These are phyloP conservation scores for Paramecium octaurelia DNA, from an alignment of 73 alveolate species.

Conservation along the genomic window DNA sequence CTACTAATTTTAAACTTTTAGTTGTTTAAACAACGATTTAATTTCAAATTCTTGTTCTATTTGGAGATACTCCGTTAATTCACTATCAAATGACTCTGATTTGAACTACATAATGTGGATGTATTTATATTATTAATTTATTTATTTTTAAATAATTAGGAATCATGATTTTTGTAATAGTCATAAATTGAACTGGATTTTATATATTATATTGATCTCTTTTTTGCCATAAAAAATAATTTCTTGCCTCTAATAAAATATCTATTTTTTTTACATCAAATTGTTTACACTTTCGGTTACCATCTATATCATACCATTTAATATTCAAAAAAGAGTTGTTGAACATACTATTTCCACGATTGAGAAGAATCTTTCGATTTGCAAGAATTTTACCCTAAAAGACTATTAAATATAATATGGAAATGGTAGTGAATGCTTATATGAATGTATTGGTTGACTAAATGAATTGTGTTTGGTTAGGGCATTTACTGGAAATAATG, in stretches of 20 bases:
- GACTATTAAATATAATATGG: not conserved
- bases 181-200: not conserved
- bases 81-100: not conserved
- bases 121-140: not conserved
- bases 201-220: not conserved
- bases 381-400: not conserved
- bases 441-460: not conserved
- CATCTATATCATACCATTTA: not conserved
- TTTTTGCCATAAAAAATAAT: not conserved
- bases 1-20: not conserved
- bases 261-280: not conserved
- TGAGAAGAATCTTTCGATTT: not conserved
- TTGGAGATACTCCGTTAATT: not conserved
- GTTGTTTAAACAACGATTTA: slow-evolving; percentile 1
- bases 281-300: not conserved
- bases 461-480: not conserved
- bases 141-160: not conserved
- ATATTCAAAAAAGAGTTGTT: not conserved
- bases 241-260: not conserved
- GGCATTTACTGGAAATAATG: not conserved
- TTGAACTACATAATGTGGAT: not conserved
- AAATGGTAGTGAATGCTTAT: not conserved
- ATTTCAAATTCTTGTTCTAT: not conserved
- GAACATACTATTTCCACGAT: not conserved
- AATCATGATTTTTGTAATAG: not conserved